Conservation (phyloP, 176 grass and related monocot genomes). For the Oryza punctata region DNA sequence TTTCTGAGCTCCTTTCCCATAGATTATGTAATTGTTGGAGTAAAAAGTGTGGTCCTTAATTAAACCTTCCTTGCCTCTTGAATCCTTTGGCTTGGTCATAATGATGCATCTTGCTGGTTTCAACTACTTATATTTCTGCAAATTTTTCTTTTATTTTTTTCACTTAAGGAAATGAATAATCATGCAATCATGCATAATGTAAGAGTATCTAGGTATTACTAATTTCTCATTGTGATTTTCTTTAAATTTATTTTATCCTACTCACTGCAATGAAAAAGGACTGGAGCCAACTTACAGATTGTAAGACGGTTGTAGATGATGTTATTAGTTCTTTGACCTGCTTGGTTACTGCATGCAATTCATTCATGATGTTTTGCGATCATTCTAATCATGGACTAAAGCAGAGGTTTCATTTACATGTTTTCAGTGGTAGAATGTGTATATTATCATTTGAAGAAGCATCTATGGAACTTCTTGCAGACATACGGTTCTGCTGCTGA, state of each 20-base stretch:
- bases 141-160: background rate
- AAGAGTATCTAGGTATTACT: background rate
- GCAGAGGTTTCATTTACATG: constrained; percentile 28
- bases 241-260: background rate
- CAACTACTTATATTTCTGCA: background rate
- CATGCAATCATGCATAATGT: background rate
- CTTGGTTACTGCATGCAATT: background rate
- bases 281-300: background rate
- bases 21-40: background rate
- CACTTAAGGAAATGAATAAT: background rate
- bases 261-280: background rate
- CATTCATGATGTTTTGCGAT: background rate
- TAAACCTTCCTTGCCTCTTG: background rate
- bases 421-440: background rate
- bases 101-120: constrained; percentile 10
- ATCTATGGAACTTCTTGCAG: constrained; percentile 14
- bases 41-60: background rate
- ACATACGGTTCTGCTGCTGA: constrained; percentile 21
- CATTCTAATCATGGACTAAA: background rate
- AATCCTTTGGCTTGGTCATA: background rate
- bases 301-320: background rate
- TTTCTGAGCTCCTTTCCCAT: background rate
- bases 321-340: background rate
- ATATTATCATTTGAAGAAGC: background rate
- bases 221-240: background rate